These are phyloP conservation scores for Sarocladium strictum DNA, from an alignment of 2,329 filamentous ascomycete genomes.

Conservation along the genomic window DNA sequence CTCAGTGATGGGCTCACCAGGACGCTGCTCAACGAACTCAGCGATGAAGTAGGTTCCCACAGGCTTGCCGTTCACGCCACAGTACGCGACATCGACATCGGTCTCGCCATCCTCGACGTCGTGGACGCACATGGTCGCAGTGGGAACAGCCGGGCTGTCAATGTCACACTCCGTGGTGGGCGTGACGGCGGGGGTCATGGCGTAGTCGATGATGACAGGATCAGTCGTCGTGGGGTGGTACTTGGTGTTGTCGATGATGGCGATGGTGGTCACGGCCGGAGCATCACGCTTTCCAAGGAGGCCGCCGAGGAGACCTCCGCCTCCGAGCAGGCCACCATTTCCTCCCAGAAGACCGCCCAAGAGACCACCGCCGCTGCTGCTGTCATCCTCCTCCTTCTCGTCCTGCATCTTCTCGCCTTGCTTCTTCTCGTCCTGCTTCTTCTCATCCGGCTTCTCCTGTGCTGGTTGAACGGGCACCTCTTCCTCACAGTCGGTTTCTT, in stretches of 20 bases:
- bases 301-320: not conserved
- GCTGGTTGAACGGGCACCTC: not conserved
- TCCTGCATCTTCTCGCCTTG: not conserved
- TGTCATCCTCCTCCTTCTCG: not conserved
- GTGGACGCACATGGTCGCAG: constrained; percentile 25
- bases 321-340: not conserved
- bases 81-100: constrained; percentile 23
- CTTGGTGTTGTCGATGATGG: constrained; percentile 6
- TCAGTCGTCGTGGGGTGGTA: constrained; percentile 11
- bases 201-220: constrained; percentile 27
- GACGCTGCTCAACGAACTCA: constrained; percentile 29
- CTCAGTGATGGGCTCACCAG: constrained; percentile 27
- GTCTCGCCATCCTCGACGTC: constrained; percentile 25
- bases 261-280: not conserved
- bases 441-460: not conserved
- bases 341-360: not conserved
- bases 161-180: constrained; percentile 14
- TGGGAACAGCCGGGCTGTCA: constrained; percentile 17
- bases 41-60: constrained; percentile 31
- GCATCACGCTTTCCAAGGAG: not conserved
- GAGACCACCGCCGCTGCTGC: not conserved
- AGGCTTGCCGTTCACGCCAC: constrained; percentile 31
- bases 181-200: constrained; percentile 23
- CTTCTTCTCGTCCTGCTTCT: not conserved
- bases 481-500: constrained; percentile 1